Conservation (phyloP, 768 basidiomycete genomes). For the Russula foetens region DNA sequence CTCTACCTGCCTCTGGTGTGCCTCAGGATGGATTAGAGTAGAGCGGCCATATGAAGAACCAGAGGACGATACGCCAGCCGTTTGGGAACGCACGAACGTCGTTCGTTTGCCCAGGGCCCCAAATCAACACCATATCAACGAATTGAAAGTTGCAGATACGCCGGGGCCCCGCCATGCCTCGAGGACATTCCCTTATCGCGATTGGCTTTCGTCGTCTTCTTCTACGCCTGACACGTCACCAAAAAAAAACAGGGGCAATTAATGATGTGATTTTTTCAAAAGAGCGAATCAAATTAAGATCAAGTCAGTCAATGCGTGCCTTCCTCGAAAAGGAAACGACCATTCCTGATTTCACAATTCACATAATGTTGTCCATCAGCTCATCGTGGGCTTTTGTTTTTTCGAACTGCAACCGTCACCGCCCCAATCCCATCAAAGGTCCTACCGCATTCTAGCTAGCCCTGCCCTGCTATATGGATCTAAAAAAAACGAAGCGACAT, state of each 20-base stretch:
- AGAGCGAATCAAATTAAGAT: neutral
- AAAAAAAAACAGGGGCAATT: neutral
- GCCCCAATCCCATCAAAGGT: neutral
- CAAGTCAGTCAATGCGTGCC: neutral
- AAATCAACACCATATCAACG: no score
- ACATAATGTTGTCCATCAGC: neutral
- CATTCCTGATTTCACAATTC: neutral
- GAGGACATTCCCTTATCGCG: neutral
- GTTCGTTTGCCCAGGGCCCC: neutral
- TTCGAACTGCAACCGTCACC: no score
- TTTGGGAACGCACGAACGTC: no score
- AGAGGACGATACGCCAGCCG: no score
- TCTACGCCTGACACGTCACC: slow-evolving; percentile 3
- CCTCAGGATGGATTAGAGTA: neutral
- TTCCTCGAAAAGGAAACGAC: neutral
- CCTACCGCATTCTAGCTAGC: neutral
- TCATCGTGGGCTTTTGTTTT: no score
- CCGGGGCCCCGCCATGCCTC: slow-evolving; percentile 3
- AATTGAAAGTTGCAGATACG: neutral
- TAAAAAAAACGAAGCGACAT: neutral
- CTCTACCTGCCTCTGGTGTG: no score
- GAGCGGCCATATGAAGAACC: neutral
- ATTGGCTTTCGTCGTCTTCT: neutral
- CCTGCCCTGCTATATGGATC: no score
- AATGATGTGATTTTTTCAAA: neutral